Evolutionary conservation across 805 yeast genomes (phyloP).

Genomic region (Hanseniaspora lachancei): DNA sequence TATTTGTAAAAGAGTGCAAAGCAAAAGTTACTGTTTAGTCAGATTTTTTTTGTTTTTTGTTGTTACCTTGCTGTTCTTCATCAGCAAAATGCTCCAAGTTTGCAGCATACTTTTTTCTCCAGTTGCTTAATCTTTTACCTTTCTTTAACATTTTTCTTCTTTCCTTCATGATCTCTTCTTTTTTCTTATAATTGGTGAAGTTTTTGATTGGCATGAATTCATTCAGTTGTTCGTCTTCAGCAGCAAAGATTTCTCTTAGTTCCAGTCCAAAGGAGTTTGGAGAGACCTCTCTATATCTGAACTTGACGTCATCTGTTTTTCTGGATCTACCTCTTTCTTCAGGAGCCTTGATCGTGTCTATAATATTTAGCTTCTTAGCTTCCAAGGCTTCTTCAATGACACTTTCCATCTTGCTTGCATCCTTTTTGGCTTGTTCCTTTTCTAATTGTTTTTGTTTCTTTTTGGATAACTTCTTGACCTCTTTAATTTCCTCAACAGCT

Average conservation of each 20-base stretch:
- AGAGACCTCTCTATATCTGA: constrained; percentile 85
- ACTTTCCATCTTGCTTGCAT: constrained; percentile 46
- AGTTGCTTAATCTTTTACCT: constrained; percentile 67
- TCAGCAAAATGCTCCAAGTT: not conserved
- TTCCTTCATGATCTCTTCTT: constrained; percentile 55
- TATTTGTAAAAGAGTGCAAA: no score
- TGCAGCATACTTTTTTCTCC: constrained; percentile 48
- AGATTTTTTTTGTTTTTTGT: constrained; percentile 5
- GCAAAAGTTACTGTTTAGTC: not conserved
- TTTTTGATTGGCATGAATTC: constrained; percentile 78
- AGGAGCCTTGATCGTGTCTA: constrained; percentile 57
- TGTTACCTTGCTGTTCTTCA: not conserved
- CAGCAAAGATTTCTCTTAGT: constrained; percentile 74
- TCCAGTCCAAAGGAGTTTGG: constrained; percentile 85
- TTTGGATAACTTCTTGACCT: constrained; percentile 31
- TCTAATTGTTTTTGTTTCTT: constrained; percentile 42
- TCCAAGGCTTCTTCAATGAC: constrained; percentile 72
- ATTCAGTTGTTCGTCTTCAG: constrained; percentile 77
- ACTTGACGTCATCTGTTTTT: constrained; percentile 34
- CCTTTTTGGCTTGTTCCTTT: constrained; percentile 46
- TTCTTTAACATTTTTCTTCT: constrained; percentile 74
- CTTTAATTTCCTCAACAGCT: constrained; percentile 19
- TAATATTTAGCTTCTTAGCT: constrained; percentile 47
- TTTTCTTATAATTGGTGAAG: constrained; percentile 71
- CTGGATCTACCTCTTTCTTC: constrained; percentile 43